Evolutionary conservation across 352 stramenopile genomes (phyloP), one percentile per base, ranked within the genome.

Genomic region (Peronospora destructor): DNA sequence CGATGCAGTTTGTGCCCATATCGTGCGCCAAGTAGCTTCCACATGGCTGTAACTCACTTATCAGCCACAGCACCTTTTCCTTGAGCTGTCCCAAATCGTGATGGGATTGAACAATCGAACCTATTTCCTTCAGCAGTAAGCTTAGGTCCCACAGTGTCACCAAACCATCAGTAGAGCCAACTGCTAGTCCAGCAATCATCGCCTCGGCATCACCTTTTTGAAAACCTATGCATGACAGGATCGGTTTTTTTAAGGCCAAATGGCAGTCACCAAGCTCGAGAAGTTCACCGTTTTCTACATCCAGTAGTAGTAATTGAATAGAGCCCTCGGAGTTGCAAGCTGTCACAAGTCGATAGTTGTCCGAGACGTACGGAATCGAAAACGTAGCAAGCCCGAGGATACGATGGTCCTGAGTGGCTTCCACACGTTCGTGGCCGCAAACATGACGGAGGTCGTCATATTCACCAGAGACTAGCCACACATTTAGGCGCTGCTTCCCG

Each of bases 1-100:
- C 46, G 30, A 91, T 56, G 53, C 74, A 89, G 41, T 94, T 94
- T 25, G 68, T 61, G 35, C 84, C 84, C 79, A 94, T 91, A 53
- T 91, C 82, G 38, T 94, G 84, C 0, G 76, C 84, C 25, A 86
- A 46, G 53, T 91, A 93, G 41, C 59, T 73, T 23, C 61, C 66
- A 45, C 49, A 66, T 6, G 74, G 78, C 23, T 68, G 47, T 23
- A 68, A 36, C 6, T 46, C n/a, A 21, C 49, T 45, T 26, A 68
- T 53, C 25, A 84, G 9, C 25, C 46, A 44, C 21, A 68, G 9
- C 23, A 85, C 49, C 6, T 56, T 45, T 9, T 60, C 45, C 32
- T 33, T 51, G 4, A 60, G 41, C 12, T 50, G 23, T 6, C 5
- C 10, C 19, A 42, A 23, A 41, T 48, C 47, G 21, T 61, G 29